A percentile compares a stretch with the other conserved stretches of the same genome.
Conservation (phyloP, 1,284 basidiomycete genomes). For the Leccinum olivaceoglutinosum region DNA sequence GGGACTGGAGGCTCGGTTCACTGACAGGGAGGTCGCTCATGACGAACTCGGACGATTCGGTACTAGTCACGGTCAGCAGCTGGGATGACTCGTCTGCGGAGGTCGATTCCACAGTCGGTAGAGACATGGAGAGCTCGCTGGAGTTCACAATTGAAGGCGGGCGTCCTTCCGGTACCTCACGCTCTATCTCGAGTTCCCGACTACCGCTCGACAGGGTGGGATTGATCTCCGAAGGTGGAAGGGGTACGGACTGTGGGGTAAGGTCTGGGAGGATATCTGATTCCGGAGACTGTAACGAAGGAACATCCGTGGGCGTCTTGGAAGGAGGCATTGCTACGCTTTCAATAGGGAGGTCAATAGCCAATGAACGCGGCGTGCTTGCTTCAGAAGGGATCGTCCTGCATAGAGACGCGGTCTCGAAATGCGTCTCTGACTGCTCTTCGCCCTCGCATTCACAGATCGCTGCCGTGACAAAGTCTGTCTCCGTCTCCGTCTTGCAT, state of each 20-base stretch:
- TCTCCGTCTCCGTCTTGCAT: slow-evolving; percentile 45
- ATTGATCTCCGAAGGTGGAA: slow-evolving; percentile 35
- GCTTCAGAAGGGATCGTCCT: slow-evolving; percentile 34
- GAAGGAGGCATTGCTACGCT: slow-evolving; percentile 23
- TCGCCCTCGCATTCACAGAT: slow-evolving; percentile 38
- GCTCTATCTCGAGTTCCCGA: slow-evolving; percentile 23
- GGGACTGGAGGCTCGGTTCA: slow-evolving; percentile 24
- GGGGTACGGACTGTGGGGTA: slow-evolving; percentile 35
- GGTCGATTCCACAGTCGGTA: slow-evolving; percentile 22
- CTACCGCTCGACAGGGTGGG: slow-evolving; percentile 26
- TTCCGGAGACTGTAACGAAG: slow-evolving; percentile 29
- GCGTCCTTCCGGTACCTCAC: slow-evolving; percentile 8
- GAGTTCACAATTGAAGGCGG: slow-evolving; percentile 21
- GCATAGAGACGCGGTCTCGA: slow-evolving; percentile 46
- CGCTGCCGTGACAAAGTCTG: slow-evolving; percentile 49
- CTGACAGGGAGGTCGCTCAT: slow-evolving; percentile 25
- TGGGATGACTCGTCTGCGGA: slow-evolving; percentile 22
- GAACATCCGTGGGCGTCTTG: slow-evolving; percentile 27
- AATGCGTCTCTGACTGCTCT: slow-evolving; percentile 42
- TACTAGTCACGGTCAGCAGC: slow-evolving; percentile 18
- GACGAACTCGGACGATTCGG: slow-evolving; percentile 31
- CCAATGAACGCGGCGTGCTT: slow-evolving; percentile 35
- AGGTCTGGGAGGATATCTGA: slow-evolving; percentile 21
- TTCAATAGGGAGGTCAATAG: slow-evolving; percentile 23
- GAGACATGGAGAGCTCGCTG: slow-evolving; percentile 20